Evolutionary conservation across 164 flowering plant species (phyloP), one percentile per base, ranked within the genome.

Genomic region (Nelumbo lutea): DNA sequence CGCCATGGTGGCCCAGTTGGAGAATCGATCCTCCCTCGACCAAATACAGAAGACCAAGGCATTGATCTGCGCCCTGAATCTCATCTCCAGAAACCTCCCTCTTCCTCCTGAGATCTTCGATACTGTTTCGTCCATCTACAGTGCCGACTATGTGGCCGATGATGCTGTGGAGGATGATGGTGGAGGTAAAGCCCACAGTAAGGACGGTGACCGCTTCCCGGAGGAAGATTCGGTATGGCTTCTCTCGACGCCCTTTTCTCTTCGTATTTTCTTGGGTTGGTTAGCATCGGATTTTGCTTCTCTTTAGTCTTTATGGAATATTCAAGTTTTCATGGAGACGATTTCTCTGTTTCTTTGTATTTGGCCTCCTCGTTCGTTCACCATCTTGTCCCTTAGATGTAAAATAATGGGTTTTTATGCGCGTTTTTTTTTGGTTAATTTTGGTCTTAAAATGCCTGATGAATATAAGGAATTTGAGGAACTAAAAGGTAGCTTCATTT

Each of bases 61-160:
- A 15, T 75, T 95, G 62, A 84, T 90, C 72, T 87, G 79, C 64
- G 97, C 99, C 9, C 89, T 95, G 65, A 90, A 85, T 72, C 83
- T 87, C 70, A 66, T 95, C 77, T 92, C 99, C 51, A 80, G 99
- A 14, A 76, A 92, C 82, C 88, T 95, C 73, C 97, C 99, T 51
- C 82, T 92, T 42, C 90, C 99, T 69, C 83, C 89, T 52, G 81
- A 87, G 50, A 73, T 92, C 41, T 77, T 82, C 69, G 77, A 81
- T 65, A 44, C 86, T 64, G 89, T 96, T 66, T 81, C 85, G 15
- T 86, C 90, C 41, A 90, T 96, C 80, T 91, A 79, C 66, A 42
- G 68, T 45, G 71, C 39, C 43, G 68, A 55, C 11, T 76, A 41
- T 11, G 84, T 10, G 47, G 45, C 4, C 45, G 65, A 43, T 40